These are phyloP conservation scores for Cystofilobasidium ferigula DNA, from an alignment of 768 basidiomycete genomes.

Conservation along the genomic window DNA sequence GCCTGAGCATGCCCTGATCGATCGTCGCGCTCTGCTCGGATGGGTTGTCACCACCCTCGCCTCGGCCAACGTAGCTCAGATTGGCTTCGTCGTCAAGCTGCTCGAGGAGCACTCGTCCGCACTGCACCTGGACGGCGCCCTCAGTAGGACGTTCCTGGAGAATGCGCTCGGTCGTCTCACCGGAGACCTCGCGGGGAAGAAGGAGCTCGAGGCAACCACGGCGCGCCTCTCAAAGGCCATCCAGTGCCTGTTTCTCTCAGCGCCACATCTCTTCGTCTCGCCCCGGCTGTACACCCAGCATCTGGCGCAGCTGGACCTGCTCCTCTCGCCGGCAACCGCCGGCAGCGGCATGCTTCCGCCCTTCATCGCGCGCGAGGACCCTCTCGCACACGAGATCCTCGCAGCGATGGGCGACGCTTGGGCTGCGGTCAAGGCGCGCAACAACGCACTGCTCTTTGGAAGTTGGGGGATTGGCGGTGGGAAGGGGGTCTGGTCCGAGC, in stretches of 20 bases:
- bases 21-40: conserved; percentile 7
- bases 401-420: conserved; percentile 16
- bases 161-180: not conserved
- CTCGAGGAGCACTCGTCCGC: conserved; percentile 13
- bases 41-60: conserved; percentile 18
- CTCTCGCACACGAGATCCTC: conserved; percentile 5
- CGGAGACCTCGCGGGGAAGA: conserved; percentile 3
- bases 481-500: conserved; percentile 13
- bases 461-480: conserved; percentile 9
- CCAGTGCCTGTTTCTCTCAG: not conserved
- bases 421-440: conserved; percentile 14
- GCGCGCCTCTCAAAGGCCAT: conserved; percentile 15
- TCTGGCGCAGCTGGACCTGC: not conserved
- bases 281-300: conserved; percentile 5
- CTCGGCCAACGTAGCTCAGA: conserved; percentile 15
- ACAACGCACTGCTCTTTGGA: conserved; percentile 16
- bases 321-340: conserved; percentile 18
- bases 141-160: conserved; percentile 16
- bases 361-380: conserved; percentile 8
- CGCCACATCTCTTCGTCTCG: conserved; percentile 22
- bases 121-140: conserved; percentile 6
- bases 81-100: conserved; percentile 20
- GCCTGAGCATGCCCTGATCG: conserved; percentile 16
- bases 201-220: conserved; percentile 4
- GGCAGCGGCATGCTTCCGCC: conserved; percentile 4